phyloP scores from a whole-genome alignment of 768 basidiomycete genomes.

The Collybiopsis confluens region DNA sequence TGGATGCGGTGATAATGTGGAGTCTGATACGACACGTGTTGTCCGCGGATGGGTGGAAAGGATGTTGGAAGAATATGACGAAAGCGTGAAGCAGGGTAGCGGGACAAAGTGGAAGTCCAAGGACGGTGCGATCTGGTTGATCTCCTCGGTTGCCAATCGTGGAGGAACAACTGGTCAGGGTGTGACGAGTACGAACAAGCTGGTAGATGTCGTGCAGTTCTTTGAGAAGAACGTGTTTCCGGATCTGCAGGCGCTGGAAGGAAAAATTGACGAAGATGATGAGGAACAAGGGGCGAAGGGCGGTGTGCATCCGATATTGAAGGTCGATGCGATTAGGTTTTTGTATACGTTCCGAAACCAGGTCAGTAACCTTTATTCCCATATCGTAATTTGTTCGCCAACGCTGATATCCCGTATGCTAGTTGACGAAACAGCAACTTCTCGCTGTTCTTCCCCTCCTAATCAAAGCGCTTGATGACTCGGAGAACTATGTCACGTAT shows the following conservation, averaged over 20 bases:
- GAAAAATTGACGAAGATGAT: constrained; percentile 13
- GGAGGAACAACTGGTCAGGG: constrained; percentile 90
- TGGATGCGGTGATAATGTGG: constrained; percentile 55
- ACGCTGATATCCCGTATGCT: no score
- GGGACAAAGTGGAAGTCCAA: constrained; percentile 89
- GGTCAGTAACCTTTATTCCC: constrained; percentile 34
- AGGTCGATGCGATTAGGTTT: constrained; percentile 95
- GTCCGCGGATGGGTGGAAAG: constrained; percentile 79
- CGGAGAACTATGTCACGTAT: constrained; percentile 86
- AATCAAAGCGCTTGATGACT: constrained; percentile 66
- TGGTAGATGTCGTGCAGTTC: constrained; percentile 93
- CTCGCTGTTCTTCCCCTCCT: constrained; percentile 87
- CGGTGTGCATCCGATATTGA: constrained; percentile 81
- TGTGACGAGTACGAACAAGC: constrained; percentile 87
- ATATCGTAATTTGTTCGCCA: not conserved
- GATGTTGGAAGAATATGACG: constrained; percentile 66
- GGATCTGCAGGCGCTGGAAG: constrained; percentile 70
- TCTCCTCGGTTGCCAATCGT: constrained; percentile 90
- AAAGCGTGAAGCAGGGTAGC: constrained; percentile 65
- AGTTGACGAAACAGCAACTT: constrained; percentile 93
- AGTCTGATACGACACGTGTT: constrained; percentile 82
- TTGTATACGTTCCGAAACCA: constrained; percentile 95
- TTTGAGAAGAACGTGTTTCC: constrained; percentile 89
- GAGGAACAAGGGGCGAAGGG: no score
- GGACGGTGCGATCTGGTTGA: constrained; percentile 87